A percentile compares a stretch with the other conserved stretches of the same genome.
These are phyloP conservation scores for Chaetomidium leptoderma DNA, from an alignment of 495 filamentous ascomycete species.

Conservation along the genomic window DNA sequence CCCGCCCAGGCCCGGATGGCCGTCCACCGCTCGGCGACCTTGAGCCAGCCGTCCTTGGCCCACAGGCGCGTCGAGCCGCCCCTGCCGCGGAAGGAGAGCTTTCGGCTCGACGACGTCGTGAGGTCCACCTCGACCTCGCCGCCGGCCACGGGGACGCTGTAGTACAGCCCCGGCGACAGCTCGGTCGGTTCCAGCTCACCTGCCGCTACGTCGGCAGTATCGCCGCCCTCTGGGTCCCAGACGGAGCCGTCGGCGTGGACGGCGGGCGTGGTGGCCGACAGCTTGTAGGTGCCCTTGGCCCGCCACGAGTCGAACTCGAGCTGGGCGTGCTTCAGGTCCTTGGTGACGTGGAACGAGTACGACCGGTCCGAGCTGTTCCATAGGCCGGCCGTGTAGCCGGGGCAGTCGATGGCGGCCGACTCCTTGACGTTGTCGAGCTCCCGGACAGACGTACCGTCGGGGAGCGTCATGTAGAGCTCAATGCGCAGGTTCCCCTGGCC, in stretches of 20 bases:
- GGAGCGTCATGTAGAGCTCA: conserved; percentile 11
- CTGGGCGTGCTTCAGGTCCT: background rate
- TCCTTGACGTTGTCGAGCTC: conserved; percentile 2
- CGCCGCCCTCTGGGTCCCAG: background rate
- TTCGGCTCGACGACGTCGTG: background rate
- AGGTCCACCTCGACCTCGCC: background rate
- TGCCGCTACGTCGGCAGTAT: background rate
- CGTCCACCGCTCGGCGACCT: background rate
- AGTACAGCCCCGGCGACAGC: background rate
- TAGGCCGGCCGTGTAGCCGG: background rate
- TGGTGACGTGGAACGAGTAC: background rate
- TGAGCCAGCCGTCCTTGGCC: background rate
- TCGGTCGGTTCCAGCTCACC: too few species aligned
- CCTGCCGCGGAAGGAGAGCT: background rate
- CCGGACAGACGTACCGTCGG: conserved; percentile 6
- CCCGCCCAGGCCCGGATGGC: background rate
- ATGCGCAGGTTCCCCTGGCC: conserved; percentile 14
- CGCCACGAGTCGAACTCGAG: background rate
- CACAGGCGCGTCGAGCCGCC: background rate
- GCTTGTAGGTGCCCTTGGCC: background rate
- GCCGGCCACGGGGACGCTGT: background rate
- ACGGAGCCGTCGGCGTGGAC: background rate
- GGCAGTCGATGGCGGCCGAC: background rate
- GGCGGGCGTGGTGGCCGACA: background rate
- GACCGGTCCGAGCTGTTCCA: background rate